Percentiles rank a stretch among this genome's conserved stretches.
Evolutionary conservation across 208 protist species (phyloP).

Genomic region (Hexamita inflata): DNA sequence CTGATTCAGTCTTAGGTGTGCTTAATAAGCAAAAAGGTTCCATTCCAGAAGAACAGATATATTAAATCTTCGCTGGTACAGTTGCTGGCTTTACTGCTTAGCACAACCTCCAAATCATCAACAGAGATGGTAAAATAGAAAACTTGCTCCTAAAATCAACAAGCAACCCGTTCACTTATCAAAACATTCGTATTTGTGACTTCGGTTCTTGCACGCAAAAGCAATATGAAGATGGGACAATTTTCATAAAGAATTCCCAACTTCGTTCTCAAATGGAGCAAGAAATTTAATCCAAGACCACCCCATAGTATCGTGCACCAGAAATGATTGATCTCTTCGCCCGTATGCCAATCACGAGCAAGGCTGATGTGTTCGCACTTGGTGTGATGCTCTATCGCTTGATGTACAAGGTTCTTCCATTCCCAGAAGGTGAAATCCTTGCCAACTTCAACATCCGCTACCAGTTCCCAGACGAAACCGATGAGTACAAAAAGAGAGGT

Average conservation of each 20-base stretch:
- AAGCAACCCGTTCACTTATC: neutral
- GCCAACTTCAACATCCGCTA: constrained; percentile 19
- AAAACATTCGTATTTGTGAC: neutral
- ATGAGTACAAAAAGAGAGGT: too few species aligned
- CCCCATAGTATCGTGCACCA: constrained; percentile 13
- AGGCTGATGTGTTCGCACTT: constrained; percentile 9
- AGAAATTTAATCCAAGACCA: neutral
- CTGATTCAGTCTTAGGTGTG: neutral
- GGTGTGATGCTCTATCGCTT: constrained; percentile 4
- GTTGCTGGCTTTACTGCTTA: neutral
- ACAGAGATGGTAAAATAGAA: constrained; percentile 6
- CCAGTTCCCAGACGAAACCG: neutral
- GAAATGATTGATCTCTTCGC: constrained; percentile 16
- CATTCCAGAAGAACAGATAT: neutral
- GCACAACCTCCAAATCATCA: neutral
- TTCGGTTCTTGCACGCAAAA: constrained; percentile 11
- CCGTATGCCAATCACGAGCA: neutral
- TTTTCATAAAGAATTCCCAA: neutral
- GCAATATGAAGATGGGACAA: neutral
- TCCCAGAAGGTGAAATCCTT: constrained; percentile 26
- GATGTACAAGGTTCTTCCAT: constrained; percentile 14
- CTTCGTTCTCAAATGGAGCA: neutral
- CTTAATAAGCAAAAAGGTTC: neutral
- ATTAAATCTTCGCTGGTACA: neutral
- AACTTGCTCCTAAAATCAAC: neutral